phyloP scores from a whole-genome alignment of 129 eudicot genomes.

The Centaurea solstitialis region DNA sequence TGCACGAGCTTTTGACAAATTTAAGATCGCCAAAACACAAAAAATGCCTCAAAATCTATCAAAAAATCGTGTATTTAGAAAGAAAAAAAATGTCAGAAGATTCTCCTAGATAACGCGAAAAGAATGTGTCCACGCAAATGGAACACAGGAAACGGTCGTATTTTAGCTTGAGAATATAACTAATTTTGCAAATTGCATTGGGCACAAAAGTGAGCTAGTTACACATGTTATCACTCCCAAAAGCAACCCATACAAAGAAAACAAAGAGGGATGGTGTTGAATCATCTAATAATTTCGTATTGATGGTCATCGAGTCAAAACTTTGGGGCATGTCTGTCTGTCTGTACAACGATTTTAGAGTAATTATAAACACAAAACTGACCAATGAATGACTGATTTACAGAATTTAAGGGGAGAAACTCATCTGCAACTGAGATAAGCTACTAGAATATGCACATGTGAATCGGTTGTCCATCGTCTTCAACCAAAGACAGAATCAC shows the following conservation, averaged over 20 bases:
- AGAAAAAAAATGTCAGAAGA: background rate
- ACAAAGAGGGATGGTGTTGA: background rate
- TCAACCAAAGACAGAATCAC: slow-evolving; percentile 19
- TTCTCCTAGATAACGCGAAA: background rate
- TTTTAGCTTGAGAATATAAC: slow-evolving; percentile 4
- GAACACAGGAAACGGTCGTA: background rate
- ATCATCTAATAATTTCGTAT: slow-evolving; percentile 20
- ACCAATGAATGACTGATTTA: slow-evolving; percentile 47
- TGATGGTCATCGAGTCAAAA: slow-evolving; percentile 23
- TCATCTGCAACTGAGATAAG: slow-evolving; percentile 93
- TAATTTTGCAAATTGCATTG: slow-evolving; percentile 9
- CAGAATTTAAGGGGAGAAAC: slow-evolving; percentile 85
- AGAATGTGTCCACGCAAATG: background rate
- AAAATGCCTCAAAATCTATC: background rate
- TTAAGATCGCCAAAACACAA: background rate
- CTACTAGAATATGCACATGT: slow-evolving; percentile 68
- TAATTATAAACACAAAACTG: slow-evolving; percentile 26
- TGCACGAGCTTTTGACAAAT: background rate
- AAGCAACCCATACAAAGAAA: slow-evolving; percentile 18
- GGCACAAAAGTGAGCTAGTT: background rate
- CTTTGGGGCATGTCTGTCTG: slow-evolving; percentile 33
- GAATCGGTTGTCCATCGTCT: slow-evolving; percentile 34
- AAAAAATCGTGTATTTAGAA: background rate
- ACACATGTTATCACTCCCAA: slow-evolving; percentile 23
- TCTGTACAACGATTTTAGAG: slow-evolving; percentile 45